Base-by-base conservation (phyloP, 1,139 yeast genomes). In the Pichia sp. region DNA sequence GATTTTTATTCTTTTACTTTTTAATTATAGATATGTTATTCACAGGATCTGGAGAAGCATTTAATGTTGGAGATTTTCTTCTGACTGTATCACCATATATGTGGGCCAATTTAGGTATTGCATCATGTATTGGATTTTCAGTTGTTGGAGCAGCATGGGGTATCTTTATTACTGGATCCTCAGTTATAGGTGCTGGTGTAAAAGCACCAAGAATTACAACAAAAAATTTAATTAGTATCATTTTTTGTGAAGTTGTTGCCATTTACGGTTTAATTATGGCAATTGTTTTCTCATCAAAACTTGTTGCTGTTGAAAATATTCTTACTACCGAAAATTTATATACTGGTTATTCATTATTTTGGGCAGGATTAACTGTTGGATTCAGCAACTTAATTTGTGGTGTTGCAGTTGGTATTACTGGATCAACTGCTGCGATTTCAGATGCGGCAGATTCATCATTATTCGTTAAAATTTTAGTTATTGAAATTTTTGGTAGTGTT, bases 141-240 rank as follows among this genome's bases (percentile, higher is more conserved):
- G 97, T 94, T 26, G 85, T 90, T 43, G 99, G 98, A 41, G 98
- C 98, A 26, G 98, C 98, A 10, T 92, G 98, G 97, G 99, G 99
- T 56, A 94, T 94, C 58, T 94, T 92, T 67, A 79, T 94, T 54
- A 92, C 97, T 1, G 99, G 99, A 39, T 76, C 97, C 1, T 82
- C 96, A 39, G 87, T 94, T 58, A 71, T 94, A 53, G 99, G 99
- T 58, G 98, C 98, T 5, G 98, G 98, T 71, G 97, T 94, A 53
- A 87, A 87, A 67, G 92, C 96, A 4, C 98, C 98, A 44, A 75
- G 97, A 66, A 94, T 94, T 66, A 90, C 97, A 43, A 94, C 99
- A 53, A 94, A 94, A 75, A 92, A 92, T 69, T 78, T 94, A 66
- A 94, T 94, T 54, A 85, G 96, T 49, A 92, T 94, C 67, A 94